These are phyloP conservation scores for Adansonia grandidieri DNA, from an alignment of 441 rosid species.

Conservation along the genomic window DNA sequence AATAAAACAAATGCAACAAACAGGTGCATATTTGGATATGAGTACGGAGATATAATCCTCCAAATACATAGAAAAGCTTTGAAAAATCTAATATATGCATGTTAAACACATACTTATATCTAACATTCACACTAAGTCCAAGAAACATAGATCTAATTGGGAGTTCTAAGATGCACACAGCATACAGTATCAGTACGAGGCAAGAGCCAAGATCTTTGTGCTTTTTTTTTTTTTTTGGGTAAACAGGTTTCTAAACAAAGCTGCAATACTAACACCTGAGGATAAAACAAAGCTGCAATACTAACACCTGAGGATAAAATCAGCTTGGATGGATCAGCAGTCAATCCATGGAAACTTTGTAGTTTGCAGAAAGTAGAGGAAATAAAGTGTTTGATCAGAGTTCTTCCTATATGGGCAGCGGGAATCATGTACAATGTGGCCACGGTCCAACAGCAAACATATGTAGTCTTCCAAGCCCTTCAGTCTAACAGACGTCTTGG, in stretches of 20 bases:
- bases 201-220: not conserved
- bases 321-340: constrained; percentile 51
- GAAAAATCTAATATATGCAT: too few relatives aligned
- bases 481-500: constrained; percentile 59
- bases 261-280: constrained; percentile 57
- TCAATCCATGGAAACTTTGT: constrained; percentile 61
- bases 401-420: constrained; percentile 65
- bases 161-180: not conserved
- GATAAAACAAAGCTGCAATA: constrained; percentile 66
- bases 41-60: too few relatives aligned
- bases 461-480: constrained; percentile 63
- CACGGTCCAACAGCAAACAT: constrained; percentile 57
- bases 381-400: constrained; percentile 60
- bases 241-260: constrained; percentile 64
- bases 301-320: constrained; percentile 51
- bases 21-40: too few relatives aligned
- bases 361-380: constrained; percentile 75
- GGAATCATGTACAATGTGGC: constrained; percentile 47
- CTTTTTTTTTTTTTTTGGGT: not conserved
- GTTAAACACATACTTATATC: too few relatives aligned
- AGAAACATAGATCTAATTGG: too few relatives aligned
- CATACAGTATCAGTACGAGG: not conserved
- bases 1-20: too few relatives aligned
- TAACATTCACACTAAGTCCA: too few relatives aligned
- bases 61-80: too few relatives aligned